phyloP scores from a whole-genome alignment of 164 flowering plant species.

The Chimonanthus salicifolius region DNA sequence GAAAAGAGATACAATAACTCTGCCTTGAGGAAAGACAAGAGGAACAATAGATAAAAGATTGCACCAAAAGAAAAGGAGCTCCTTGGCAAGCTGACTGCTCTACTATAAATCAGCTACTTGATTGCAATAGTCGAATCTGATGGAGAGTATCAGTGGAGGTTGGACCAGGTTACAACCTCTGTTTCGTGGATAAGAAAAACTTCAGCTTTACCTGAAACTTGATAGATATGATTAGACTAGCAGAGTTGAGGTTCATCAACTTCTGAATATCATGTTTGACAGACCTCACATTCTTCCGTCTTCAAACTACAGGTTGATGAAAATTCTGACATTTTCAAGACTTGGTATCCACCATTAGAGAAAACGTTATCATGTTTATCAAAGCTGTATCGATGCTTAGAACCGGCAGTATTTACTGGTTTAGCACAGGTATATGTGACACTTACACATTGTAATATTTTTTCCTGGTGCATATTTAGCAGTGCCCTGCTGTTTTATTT shows the following conservation, averaged over 20 bases:
- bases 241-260: background rate
- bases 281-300: background rate
- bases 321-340: constrained; percentile 53
- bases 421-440: constrained; percentile 73
- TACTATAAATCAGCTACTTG: too few relatives aligned
- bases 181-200: background rate
- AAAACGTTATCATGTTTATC: constrained; percentile 86
- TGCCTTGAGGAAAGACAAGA: too few relatives aligned
- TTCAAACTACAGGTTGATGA: constrained; percentile 47
- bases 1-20: too few relatives aligned
- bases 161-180: background rate
- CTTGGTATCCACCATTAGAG: constrained; percentile 98
- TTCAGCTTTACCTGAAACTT: background rate
- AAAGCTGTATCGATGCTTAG: constrained; percentile 82
- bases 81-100: too few relatives aligned
- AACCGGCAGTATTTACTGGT: constrained; percentile 90
- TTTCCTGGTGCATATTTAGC: background rate
- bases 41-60: too few relatives aligned
- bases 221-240: background rate
- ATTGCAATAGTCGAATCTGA: too few relatives aligned
- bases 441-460: background rate
- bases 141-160: too few relatives aligned
- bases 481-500: background rate
- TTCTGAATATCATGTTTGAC: background rate
- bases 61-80: too few relatives aligned